Evolutionary conservation across 257 asterid species (phyloP).

Genomic region (Nyctanthes arbortristis): DNA sequence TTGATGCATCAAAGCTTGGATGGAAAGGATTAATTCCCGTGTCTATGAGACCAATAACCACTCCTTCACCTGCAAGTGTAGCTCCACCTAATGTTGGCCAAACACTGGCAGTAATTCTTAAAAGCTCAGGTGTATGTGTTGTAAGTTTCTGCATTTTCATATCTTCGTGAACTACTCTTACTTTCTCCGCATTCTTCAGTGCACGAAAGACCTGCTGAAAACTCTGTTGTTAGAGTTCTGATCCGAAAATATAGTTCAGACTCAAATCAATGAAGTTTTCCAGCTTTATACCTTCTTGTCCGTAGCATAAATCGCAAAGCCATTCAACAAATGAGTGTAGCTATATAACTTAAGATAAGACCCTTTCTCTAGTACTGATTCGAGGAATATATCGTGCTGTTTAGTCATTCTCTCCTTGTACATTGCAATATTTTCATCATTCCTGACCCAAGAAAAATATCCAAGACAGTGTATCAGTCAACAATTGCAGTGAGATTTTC

Average conservation of each 20-base stretch:
- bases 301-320: slow-evolving; percentile 53
- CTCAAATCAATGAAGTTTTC: background rate
- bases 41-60: slow-evolving; percentile 72
- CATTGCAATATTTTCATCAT: slow-evolving; percentile 17
- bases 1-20: slow-evolving; percentile 50
- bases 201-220: slow-evolving; percentile 41
- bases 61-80: slow-evolving; percentile 47
- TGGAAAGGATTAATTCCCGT: slow-evolving; percentile 68
- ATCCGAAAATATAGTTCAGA: background rate
- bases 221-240: background rate
- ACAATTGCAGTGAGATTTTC: background rate
- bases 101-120: slow-evolving; percentile 48
- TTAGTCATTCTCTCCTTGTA: slow-evolving; percentile 31
- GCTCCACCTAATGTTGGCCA: slow-evolving; percentile 67
- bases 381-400: slow-evolving; percentile 43
- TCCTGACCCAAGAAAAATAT: slow-evolving; percentile 8
- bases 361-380: slow-evolving; percentile 39
- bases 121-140: slow-evolving; percentile 61
- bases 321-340: slow-evolving; percentile 66
- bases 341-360: slow-evolving; percentile 58
- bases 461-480: background rate
- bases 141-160: slow-evolving; percentile 55
- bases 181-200: slow-evolving; percentile 38
- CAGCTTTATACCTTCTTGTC: slow-evolving; percentile 43
- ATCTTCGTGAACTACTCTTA: slow-evolving; percentile 55